Evolutionary conservation across 2,329 filamentous ascomycete species (phyloP), one percentile per base, ranked within the genome.

Genomic region (Teratosphaeria destructans): DNA sequence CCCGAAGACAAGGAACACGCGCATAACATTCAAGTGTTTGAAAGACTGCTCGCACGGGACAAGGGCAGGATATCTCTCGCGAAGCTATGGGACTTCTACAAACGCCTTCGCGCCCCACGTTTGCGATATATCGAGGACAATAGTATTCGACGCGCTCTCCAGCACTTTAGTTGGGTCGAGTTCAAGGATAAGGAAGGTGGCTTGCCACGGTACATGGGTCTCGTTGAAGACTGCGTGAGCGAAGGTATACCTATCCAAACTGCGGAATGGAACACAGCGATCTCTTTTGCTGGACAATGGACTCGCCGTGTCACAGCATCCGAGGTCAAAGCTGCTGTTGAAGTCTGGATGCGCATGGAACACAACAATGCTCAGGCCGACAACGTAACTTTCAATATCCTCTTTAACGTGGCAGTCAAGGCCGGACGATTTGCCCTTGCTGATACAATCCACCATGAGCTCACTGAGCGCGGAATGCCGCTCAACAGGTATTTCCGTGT

Each of bases 331-430:
- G 81, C 84, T 5, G 86, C 89, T 0, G 78, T 99, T 54, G 82
- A 84, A 55, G 74, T 95, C 27, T 99, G 93, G 92, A 85, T 83
- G 64, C 85, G 94, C 67, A 97, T 97, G 91, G 94, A 99, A 73
- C 80, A 82, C 54, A 76, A 84, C 4, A 85, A 85, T 1, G 81
- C 82, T 1, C 73, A 90, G 14, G 86, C 82, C 39, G 88, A 88
- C 66, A 80, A 84, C 55, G 86, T 91, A n/a, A 95, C 93, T 0
- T 95, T 99, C 74, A 96, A 94, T 70, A 88, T 96, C 54, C 81
- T 99, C 12, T 96, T 96, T 67, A 89, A 96, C 69, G 82, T 90
- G 11, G 90, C 94, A 1, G 84, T 90, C 65, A 95, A 94, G 72
- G 85, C 90, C 0, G 88, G 89, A 47, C 94, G 95, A 69, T 95